Evolutionary conservation across 805 yeast species (phyloP).

Genomic region (Kluyveromyces starmeri): DNA sequence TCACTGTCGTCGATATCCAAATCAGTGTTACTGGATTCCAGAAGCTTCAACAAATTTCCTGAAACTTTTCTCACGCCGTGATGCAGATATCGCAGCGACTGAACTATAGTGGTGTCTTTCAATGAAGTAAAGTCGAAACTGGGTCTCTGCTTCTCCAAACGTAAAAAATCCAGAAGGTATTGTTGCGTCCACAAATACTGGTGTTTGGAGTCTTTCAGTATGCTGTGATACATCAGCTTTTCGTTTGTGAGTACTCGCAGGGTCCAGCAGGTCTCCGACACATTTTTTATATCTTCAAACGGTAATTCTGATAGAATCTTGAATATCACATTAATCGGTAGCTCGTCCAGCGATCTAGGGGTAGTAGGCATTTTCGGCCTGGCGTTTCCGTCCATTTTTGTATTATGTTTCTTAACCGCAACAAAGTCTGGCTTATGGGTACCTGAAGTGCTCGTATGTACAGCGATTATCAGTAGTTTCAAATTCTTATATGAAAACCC

Average conservation of each 20-base stretch:
- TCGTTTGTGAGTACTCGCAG: slow-evolving; percentile 21
- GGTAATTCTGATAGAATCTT: slow-evolving; percentile 17
- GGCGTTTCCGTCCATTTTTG: too few relatives aligned
- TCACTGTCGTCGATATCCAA: not conserved
- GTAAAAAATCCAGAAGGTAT: slow-evolving; percentile 16
- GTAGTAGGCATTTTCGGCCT: too few relatives aligned
- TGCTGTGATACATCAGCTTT: slow-evolving; percentile 14
- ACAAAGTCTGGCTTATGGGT: too few relatives aligned
- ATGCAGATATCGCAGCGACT: slow-evolving; percentile 9
- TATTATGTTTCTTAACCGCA: too few relatives aligned
- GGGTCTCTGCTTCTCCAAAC: slow-evolving; percentile 13
- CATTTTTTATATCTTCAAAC: slow-evolving; percentile 16
- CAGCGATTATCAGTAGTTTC: too few relatives aligned
- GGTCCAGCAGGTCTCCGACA: slow-evolving; percentile 16
- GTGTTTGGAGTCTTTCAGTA: slow-evolving; percentile 8
- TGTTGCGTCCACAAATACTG: slow-evolving; percentile 15
- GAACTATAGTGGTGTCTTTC: slow-evolving; percentile 12
- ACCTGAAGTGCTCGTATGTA: too few relatives aligned
- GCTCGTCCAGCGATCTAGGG: slow-evolving; percentile 11
- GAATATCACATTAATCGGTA: slow-evolving; percentile 21
- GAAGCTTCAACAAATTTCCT: not conserved
- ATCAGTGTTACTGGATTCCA: not conserved
- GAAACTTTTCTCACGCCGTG: slow-evolving; percentile 1
- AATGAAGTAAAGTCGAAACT: slow-evolving; percentile 5
- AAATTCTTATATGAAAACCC: too few relatives aligned